A percentile compares a stretch with the other conserved stretches of the same genome.
phyloP scores from a whole-genome alignment of 1,284 basidiomycete genomes.

The Heterobasidion occidentale region DNA sequence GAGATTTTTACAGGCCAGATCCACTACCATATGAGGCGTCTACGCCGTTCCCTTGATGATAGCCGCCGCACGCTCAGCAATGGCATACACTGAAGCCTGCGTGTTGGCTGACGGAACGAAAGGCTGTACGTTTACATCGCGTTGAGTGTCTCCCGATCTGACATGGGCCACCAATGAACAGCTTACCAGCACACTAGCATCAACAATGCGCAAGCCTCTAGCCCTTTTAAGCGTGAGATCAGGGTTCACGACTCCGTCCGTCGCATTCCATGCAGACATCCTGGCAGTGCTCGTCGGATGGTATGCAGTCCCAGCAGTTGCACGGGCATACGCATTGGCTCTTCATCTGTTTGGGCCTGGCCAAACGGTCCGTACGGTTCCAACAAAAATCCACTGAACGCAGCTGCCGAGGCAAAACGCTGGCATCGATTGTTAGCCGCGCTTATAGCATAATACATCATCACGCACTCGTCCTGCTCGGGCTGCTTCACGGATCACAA shows the following conservation, averaged over 20 bases:
- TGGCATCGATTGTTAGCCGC: not conserved
- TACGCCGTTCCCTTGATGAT: slow-evolving; percentile 10
- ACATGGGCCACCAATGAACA: no score
- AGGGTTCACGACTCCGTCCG: not conserved
- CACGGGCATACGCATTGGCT: slow-evolving; percentile 5
- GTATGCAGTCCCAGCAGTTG: not conserved
- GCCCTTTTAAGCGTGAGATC: not conserved
- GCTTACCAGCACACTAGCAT: not conserved
- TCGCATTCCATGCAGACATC: not conserved
- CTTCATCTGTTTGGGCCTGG: slow-evolving; percentile 17
- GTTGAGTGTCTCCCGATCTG: no score
- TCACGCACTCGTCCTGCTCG: not conserved
- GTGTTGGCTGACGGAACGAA: slow-evolving; percentile 19
- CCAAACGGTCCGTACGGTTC: not conserved
- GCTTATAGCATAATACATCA: no score
- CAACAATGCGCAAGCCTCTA: not conserved
- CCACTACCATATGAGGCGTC: not conserved
- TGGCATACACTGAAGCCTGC: slow-evolving; percentile 16
- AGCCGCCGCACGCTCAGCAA: slow-evolving; percentile 19
- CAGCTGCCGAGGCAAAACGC: not conserved
- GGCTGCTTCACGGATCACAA: slow-evolving; percentile 9
- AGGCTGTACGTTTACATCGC: slow-evolving; percentile 12
- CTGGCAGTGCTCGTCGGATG: not conserved
- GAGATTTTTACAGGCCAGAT: no score
- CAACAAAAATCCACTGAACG: not conserved